Evolutionary conservation across 2,329 filamentous ascomycete species (phyloP).

Genomic region (Thelonectria olida): DNA sequence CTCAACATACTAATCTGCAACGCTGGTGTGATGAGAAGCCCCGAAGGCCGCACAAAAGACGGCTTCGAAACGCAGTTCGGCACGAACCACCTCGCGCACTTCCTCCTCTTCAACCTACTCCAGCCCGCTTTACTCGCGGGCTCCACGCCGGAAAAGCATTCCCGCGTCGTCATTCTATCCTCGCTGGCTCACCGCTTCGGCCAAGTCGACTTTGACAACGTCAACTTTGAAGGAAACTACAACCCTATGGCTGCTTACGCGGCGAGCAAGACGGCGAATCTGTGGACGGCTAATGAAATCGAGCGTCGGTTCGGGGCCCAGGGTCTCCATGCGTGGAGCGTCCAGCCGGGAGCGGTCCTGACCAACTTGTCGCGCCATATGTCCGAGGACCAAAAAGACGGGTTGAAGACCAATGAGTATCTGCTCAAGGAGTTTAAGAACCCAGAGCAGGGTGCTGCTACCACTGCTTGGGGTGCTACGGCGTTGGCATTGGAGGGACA

Average conservation of each 20-base stretch:
- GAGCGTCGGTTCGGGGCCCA: slow-evolving; percentile 56
- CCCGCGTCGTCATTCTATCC: slow-evolving; percentile 47
- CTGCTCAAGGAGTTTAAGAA: slow-evolving; percentile 2
- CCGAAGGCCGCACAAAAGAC: slow-evolving; percentile 47
- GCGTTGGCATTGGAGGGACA: slow-evolving; percentile 51
- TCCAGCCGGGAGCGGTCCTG: slow-evolving; percentile 52
- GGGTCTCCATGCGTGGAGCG: slow-evolving; percentile 52
- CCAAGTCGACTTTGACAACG: slow-evolving; percentile 23
- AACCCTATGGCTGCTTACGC: slow-evolving; percentile 52
- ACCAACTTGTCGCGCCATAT: slow-evolving; percentile 3
- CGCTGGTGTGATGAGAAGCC: slow-evolving; percentile 49
- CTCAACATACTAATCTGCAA: slow-evolving; percentile 54
- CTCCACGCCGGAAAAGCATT: slow-evolving; percentile 30
- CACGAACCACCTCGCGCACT: slow-evolving; percentile 56
- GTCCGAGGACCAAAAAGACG: not conserved
- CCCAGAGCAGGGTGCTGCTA: slow-evolving; percentile 56
- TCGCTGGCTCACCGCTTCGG: slow-evolving; percentile 28
- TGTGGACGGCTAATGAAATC: slow-evolving; percentile 60
- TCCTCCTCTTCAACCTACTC: slow-evolving; percentile 52
- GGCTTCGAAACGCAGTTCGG: slow-evolving; percentile 55
- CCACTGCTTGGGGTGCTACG: slow-evolving; percentile 54
- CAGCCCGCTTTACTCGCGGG: slow-evolving; percentile 48
- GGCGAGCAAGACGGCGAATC: slow-evolving; percentile 60
- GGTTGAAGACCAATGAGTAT: not conserved
- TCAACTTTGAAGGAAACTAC: slow-evolving; percentile 20